Evolutionary conservation across 805 yeast species (phyloP), one percentile per base, ranked within the genome.

Genomic region (Barnettozyma vustinii): DNA sequence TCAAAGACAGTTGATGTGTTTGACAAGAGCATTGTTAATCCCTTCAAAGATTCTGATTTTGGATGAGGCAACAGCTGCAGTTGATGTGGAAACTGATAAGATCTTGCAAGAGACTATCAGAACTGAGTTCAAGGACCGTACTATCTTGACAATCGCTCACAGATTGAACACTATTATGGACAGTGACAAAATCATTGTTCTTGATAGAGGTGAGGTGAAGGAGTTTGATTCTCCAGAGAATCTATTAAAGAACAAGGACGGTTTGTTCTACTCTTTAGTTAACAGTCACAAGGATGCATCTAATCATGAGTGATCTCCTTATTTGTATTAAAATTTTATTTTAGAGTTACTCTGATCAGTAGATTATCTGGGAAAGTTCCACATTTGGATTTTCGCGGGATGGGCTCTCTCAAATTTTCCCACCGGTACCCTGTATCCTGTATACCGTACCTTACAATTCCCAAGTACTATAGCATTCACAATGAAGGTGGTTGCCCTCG

Each of bases 401-500:
- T 30, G 33, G 12, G 33, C 33, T 27, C 8, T 12, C n/a, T 30
- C 33, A 30, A 30, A 30, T 30, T 30, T 36, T 36, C 23, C 13
- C 37, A 23, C 8, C 25, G 25, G 8, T n/a, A n/a, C n/a, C n/a
- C n/a, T n/a, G n/a, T n/a, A n/a, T n/a, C n/a, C n/a, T n/a, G n/a
- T n/a, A n/a, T n/a, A n/a, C n/a, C n/a, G n/a, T n/a, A n/a, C n/a
- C n/a, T n/a, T n/a, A 23, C 5, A 23, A 5, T 23, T 23, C 8
- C 25, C 25, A 23, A 23, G 25, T 23, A 23, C 7, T 23, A 23
- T 36, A 6, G 8, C 39, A 3, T 36, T 9, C 4, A 18, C 39
- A 9, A 92, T 94, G 99, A 90, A 89, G 65, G 87, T 91, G 61
- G 87, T 90, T 32, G 99, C 96, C 0, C 73, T 94, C 20, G 81